phyloP scores from a whole-genome alignment of 202 grass and related monocot species.

The Hordeum pubiflorum region DNA sequence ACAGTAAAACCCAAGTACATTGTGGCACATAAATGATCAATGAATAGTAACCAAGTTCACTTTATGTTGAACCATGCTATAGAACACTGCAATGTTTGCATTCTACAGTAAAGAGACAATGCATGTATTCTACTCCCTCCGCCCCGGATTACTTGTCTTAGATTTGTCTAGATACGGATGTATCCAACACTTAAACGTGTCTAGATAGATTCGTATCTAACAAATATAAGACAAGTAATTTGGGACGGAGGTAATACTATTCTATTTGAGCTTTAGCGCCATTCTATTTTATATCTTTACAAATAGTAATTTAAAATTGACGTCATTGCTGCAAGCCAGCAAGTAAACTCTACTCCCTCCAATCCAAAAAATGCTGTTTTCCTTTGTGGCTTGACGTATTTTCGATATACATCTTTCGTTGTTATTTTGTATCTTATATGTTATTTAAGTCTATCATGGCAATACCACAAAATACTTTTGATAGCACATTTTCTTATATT shows the following conservation, averaged over 20 bases:
- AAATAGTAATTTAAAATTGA: neutral
- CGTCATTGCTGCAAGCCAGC: neutral
- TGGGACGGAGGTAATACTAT: neutral
- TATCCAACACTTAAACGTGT: no score
- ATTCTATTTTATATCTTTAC: slow-evolving; percentile 9
- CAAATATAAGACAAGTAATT: no score
- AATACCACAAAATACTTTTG: neutral
- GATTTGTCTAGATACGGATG: no score
- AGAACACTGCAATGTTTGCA: neutral
- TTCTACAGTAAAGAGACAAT: neutral
- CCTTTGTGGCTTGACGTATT: neutral
- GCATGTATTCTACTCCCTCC: neutral
- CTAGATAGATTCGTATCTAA: no score
- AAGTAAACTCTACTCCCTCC: neutral
- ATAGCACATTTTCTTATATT: neutral
- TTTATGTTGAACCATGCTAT: slow-evolving; percentile 12
- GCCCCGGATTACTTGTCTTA: no score
- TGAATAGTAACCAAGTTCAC: neutral
- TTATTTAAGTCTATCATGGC: neutral
- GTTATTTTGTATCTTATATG: neutral
- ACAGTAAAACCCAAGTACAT: neutral
- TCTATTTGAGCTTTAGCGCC: neutral
- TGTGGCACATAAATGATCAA: neutral
- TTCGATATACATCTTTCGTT: neutral
- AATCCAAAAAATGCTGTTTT: neutral